Evolutionary conservation across 1,284 basidiomycete genomes (phyloP).

Genomic region (Phenoliferia sp.): DNA sequence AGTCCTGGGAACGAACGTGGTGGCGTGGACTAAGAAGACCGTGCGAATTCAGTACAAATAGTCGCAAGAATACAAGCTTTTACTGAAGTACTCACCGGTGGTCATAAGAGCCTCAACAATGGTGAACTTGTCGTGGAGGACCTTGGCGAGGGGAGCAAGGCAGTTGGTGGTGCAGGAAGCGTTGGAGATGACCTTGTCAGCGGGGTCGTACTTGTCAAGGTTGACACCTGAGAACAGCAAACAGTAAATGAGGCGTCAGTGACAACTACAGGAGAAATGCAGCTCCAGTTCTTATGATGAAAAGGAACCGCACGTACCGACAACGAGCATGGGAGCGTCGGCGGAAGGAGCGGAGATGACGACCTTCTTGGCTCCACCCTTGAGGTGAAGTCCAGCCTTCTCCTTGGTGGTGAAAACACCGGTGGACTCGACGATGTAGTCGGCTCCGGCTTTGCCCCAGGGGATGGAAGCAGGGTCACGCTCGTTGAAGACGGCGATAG

Average conservation of each 20-base stretch:
- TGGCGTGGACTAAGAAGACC: conserved; percentile 52
- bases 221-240: conserved; percentile 79
- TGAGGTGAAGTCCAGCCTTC: conserved; percentile 88
- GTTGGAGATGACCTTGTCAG: conserved; percentile 91
- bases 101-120: conserved; percentile 98
- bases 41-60: not conserved
- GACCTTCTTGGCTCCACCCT: conserved; percentile 99
- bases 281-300: not conserved
- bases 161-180: conserved; percentile 99
- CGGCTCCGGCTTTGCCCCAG: conserved; percentile 76
- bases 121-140: conserved; percentile 93
- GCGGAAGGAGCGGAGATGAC: conserved; percentile 98
- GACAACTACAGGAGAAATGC: not conserved
- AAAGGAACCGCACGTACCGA: conserved; percentile 28
- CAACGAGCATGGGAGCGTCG: conserved; percentile 84
- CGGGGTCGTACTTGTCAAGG: conserved; percentile 86
- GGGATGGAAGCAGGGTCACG: conserved; percentile 80
- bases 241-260: not conserved
- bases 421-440: conserved; percentile 96
- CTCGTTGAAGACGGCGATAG: conserved; percentile 78
- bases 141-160: conserved; percentile 96
- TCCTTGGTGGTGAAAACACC: conserved; percentile 90
- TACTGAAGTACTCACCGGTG: conserved; percentile 65
- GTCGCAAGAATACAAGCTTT: too few species aligned
- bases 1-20: conserved; percentile 32